Evolutionary conservation across 2,329 filamentous ascomycete species (phyloP), one percentile per base, ranked within the genome.

Genomic region (Pseudogymnoascus sp.): DNA sequence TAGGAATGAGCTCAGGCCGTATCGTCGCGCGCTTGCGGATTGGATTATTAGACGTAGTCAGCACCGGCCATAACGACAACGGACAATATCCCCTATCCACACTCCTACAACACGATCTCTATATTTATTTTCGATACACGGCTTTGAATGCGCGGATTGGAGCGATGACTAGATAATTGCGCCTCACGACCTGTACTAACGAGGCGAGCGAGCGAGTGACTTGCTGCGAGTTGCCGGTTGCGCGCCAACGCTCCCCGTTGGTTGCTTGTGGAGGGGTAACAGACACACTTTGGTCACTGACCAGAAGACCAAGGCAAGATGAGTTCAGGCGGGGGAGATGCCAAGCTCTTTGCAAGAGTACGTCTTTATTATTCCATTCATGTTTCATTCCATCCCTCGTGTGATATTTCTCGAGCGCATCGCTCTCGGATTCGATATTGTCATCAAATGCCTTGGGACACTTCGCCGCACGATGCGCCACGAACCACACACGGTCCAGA

Each of bases 301-400:
- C 60, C 28, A 23, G 28, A 62, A 23, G 18, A 62, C 37, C 36
- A 44, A 28, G 60, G 62, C 66, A 72, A 61, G 56, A 74, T 74
- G 73, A 72, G 70, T 68, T 73, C 71, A 63, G 78, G 86, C 77
- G 91, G 90, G 79, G 92, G 95, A 78, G 95, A 97, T 86, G 96
- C 95, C 80, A 97, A 97, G 86, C 88, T 99, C 80, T 99, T 99
- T 82, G 93, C 95, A 77, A 88, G 95, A 82, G 95, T 99, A 88
- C 72, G 86, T 86, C 66, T 63, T 65, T 67, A 61, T 65, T 66
- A 66, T 65, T 67, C 67, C 64, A 67, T 64, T 67, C 65, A 62
- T 36, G 12, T 60, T 25, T 36, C 25, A 60, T 50, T 25, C 31
- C 53, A 46, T 60, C 46, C 42, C 56, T 65, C 28, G 25, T 34